These are phyloP conservation scores for Aspergillus wentii DNA, from an alignment of 495 filamentous ascomycete genomes.

Conservation along the genomic window DNA sequence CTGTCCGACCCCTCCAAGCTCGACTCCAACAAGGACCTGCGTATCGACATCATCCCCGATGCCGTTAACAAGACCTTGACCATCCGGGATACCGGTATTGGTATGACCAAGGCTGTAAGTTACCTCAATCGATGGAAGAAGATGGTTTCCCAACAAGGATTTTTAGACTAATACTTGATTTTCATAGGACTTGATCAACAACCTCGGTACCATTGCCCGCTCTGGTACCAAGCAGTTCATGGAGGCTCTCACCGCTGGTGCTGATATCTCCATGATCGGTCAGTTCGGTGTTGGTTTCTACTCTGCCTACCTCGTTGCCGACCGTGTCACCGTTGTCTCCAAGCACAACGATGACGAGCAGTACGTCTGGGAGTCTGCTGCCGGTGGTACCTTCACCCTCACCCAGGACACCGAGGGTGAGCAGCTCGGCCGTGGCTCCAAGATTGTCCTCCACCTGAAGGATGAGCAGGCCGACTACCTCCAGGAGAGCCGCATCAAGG, in stretches of 20 bases:
- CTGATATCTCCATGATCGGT: slow-evolving; percentile 99
- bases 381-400: slow-evolving; percentile 96
- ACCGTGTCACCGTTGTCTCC: slow-evolving; percentile 89
- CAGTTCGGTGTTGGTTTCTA: slow-evolving; percentile 99
- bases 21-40: slow-evolving; percentile 91
- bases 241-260: slow-evolving; percentile 97
- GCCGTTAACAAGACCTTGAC: slow-evolving; percentile 96
- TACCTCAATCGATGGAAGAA: no score
- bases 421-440: slow-evolving; percentile 87
- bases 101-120: slow-evolving; percentile 99
- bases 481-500: slow-evolving; percentile 98
- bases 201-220: slow-evolving; percentile 97
- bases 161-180: no score
- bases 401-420: slow-evolving; percentile 85
- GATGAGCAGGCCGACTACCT: slow-evolving; percentile 98
- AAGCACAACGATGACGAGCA: slow-evolving; percentile 99
- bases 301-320: slow-evolving; percentile 98
- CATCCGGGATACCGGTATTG: slow-evolving; percentile 95
- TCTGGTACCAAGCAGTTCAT: slow-evolving; percentile 99
- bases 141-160: no score
- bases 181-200: slow-evolving; percentile 93
- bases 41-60: slow-evolving; percentile 96
- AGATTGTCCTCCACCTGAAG: slow-evolving; percentile 98
- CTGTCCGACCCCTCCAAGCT: slow-evolving; percentile 96
- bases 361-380: slow-evolving; percentile 98